phyloP scores from a whole-genome alignment of 306 rosid genomes.

The Sphenostylis stenocarpa region DNA sequence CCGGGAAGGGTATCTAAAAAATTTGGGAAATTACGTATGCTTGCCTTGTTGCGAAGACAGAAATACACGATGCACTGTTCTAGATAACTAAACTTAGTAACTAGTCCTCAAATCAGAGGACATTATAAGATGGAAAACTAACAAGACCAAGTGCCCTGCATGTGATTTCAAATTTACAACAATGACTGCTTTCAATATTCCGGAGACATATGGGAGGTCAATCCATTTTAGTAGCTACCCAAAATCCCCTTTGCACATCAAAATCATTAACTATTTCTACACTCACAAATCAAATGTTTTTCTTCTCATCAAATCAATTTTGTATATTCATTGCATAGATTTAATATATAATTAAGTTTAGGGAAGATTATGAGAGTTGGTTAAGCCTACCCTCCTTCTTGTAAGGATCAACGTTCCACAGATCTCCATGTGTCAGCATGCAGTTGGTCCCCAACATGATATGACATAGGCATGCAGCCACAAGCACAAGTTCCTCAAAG shows the following conservation, averaged over 20 bases:
- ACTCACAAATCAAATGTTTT: too few relatives aligned
- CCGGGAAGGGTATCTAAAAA: conserved; percentile 7
- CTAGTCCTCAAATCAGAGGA: conserved; percentile 38
- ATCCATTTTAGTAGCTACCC: conserved; percentile 46
- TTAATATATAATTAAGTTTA: too few relatives aligned
- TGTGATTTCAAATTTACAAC: conserved; percentile 44
- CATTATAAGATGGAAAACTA: conserved; percentile 39
- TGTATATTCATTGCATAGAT: too few relatives aligned
- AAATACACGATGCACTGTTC: conserved; percentile 12
- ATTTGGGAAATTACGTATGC: background rate
- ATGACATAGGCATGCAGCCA: conserved; percentile 55
- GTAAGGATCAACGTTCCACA: conserved; percentile 46
- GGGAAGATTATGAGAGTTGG: conserved; percentile 7
- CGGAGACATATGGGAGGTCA: conserved; percentile 26
- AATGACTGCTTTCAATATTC: conserved; percentile 17
- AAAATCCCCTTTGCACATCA: conserved; percentile 36
- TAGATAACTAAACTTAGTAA: conserved; percentile 33
- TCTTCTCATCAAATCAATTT: too few relatives aligned
- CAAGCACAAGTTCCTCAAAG: conserved; percentile 50
- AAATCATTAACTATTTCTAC: too few relatives aligned
- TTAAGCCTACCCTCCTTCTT: background rate
- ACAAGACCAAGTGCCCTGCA: conserved; percentile 41
- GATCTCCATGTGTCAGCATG: conserved; percentile 31
- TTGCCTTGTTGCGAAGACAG: conserved; percentile 20
- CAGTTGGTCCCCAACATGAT: conserved; percentile 30